Base-by-base conservation (phyloP, 345 rosid species). In the Syzygium oleosum region DNA sequence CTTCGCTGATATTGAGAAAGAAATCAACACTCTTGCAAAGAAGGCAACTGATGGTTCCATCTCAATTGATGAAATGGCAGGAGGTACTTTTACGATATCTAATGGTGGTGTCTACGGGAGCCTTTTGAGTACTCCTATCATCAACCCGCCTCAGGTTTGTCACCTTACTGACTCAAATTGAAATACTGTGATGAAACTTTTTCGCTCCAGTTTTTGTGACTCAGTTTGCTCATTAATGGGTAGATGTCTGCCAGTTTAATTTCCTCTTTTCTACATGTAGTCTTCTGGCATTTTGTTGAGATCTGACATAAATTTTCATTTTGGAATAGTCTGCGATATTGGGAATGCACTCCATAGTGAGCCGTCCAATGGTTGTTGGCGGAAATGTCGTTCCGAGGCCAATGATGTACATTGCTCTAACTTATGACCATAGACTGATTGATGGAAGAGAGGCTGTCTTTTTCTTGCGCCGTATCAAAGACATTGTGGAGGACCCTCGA, bases 31-130 rank as follows among this genome's bases (percentile, higher is more conserved):
- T 55, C 96, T 97, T 84, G 99, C 99, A 25, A 97, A 93, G 92
- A 97, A 96, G 91, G 99, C 99, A 88, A 94, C 54, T 89, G 96
- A 95, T 89, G 99, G 99, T 51, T 92, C 98, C 43, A 95, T 97
- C 68, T 97, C 99, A 86, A 97, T 97, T 51, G 99, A 97, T 89
- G 99, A 97, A 91, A 97, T 97, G 99, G 99, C 99, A 65, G 99
- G 99, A 85, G 99, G 99, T 56, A 91, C 99, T 79, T 96, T 97
- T 91, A 97, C 99, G 19, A 93, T 95, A 87, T 95, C 97, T 15
- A 95, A 95, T 31, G 96, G 97, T 63, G 97, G 97, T 73, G 99
- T 97, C 85, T 96, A 97, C 84, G 99, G 99, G 89, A 97, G 99
- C 90, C 99, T 97, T 51, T 73, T 97, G 89, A 97, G 99, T 90